Conservation (phyloP, 108 stramenopile species). For the Phaeodactylum tricornutum region DNA sequence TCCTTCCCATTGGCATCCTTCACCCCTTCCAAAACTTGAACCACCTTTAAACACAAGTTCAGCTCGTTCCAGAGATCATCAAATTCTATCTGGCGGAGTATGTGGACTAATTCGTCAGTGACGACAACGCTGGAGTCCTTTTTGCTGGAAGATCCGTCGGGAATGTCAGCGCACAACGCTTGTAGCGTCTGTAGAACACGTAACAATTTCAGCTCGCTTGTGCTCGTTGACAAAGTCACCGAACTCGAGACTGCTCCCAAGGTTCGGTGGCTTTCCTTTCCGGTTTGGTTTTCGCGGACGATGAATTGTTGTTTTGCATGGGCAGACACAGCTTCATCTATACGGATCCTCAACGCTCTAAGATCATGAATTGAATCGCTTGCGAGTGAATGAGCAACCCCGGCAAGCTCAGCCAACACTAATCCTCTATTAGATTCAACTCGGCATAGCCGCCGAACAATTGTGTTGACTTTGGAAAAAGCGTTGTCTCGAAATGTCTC, state of each 20-base stretch:
- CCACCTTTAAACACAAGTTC: conserved; percentile 56
- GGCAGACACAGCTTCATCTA: conserved; percentile 31
- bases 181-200: conserved; percentile 83
- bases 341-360: conserved; percentile 46
- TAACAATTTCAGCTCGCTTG: conserved; percentile 81
- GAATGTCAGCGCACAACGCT: conserved; percentile 45
- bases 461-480: conserved; percentile 64
- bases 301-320: conserved; percentile 3
- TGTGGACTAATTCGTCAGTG: conserved; percentile 48
- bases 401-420: conserved; percentile 46
- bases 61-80: conserved; percentile 77
- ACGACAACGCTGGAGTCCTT: conserved; percentile 22
- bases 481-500: conserved; percentile 71
- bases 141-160: conserved; percentile 34
- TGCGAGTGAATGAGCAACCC: conserved; percentile 61
- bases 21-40: conserved; percentile 84
- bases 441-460: conserved; percentile 57
- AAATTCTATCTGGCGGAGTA: conserved; percentile 61
- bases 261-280: too few species aligned
- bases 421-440: conserved; percentile 51
- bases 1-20: too few species aligned
- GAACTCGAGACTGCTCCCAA: conserved; percentile 73
- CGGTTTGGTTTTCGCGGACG: conserved; percentile 5
- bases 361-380: conserved; percentile 64
- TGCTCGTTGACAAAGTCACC: conserved; percentile 76